Percentiles rank a stretch among this genome's conserved stretches.
Conservation (phyloP, 805 yeast species). For the Ogataea pilisensis region DNA sequence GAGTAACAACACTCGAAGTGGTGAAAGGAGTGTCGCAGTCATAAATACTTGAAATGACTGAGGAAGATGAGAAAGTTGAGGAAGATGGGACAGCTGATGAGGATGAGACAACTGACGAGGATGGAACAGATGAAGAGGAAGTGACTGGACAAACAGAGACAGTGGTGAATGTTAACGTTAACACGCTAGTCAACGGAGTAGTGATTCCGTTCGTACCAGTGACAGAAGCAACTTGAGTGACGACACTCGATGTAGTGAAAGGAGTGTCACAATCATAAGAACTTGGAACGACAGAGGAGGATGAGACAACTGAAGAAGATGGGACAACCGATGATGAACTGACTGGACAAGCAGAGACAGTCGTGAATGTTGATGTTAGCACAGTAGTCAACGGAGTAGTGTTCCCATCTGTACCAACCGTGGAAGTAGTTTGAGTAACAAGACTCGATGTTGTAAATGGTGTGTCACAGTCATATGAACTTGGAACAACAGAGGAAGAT, state of each 20-base stretch:
- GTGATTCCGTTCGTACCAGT: background rate
- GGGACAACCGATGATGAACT: conserved; percentile 1
- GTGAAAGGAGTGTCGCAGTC: background rate
- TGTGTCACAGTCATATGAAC: background rate
- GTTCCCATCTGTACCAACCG: background rate
- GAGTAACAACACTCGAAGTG: conserved; percentile 1
- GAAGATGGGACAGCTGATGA: conserved; percentile 2
- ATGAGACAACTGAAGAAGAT: background rate
- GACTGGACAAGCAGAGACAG: conserved; percentile 1
- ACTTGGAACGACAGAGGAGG: background rate
- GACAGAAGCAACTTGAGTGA: background rate
- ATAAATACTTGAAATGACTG: conserved; percentile 4
- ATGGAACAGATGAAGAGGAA: conserved; percentile 1
- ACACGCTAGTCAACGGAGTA: background rate
- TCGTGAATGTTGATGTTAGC: background rate
- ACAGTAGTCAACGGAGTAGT: background rate
- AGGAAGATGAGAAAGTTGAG: background rate
- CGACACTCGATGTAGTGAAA: background rate
- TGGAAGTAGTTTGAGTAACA: background rate
- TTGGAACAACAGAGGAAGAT: background rate
- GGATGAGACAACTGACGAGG: conserved; percentile 1
- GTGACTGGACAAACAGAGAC: conserved; percentile 4
- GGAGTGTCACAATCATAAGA: background rate
- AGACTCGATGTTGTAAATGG: background rate
- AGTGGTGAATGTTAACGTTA: background rate